Conservation (phyloP, 2,329 filamentous ascomycete species). For the Stachybotrys echinatus region DNA sequence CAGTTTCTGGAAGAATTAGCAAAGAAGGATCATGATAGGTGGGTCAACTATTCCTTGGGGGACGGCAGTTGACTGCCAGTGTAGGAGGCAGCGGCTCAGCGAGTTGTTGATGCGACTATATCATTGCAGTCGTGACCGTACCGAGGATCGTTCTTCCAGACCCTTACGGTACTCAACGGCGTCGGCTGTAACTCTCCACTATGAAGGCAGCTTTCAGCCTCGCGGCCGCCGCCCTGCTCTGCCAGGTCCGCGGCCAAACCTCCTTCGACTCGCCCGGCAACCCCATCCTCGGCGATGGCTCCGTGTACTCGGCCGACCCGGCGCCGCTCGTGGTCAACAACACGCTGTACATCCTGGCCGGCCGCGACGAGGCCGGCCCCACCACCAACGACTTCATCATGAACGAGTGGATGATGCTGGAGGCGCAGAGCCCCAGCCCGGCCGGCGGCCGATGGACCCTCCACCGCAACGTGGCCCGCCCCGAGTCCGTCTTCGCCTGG, state of each 20-base stretch:
- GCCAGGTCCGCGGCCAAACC: too few species aligned
- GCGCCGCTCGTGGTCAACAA: slow-evolving; percentile 29
- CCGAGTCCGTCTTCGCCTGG: slow-evolving; percentile 27
- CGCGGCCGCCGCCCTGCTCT: not conserved
- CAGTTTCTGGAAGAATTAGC: too few species aligned
- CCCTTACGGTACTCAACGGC: too few species aligned
- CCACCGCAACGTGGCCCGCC: slow-evolving; percentile 21
- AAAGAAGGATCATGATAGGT: too few species aligned
- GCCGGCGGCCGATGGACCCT: slow-evolving; percentile 26
- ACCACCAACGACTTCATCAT: slow-evolving; percentile 26
- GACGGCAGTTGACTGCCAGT: too few species aligned
- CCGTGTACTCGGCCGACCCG: slow-evolving; percentile 31
- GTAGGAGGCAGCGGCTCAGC: too few species aligned
- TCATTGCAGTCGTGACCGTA: too few species aligned
- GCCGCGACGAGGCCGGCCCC: slow-evolving; percentile 24
- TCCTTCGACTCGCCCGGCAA: slow-evolving; percentile 24
- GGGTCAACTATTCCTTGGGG: too few species aligned
- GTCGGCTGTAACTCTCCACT: too few species aligned
- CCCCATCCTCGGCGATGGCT: slow-evolving; percentile 29
- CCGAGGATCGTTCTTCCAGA: too few species aligned
- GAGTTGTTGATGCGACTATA: too few species aligned
- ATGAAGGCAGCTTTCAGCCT: not conserved
- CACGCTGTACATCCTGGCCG: slow-evolving; percentile 29
- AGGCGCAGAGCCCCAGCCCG: slow-evolving; percentile 19
- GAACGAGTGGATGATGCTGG: slow-evolving; percentile 30